Percentiles rank a stretch among this genome's conserved stretches.
Evolutionary conservation across 305 asterid species (phyloP).

Genomic region (Fraxinus velutina): DNA sequence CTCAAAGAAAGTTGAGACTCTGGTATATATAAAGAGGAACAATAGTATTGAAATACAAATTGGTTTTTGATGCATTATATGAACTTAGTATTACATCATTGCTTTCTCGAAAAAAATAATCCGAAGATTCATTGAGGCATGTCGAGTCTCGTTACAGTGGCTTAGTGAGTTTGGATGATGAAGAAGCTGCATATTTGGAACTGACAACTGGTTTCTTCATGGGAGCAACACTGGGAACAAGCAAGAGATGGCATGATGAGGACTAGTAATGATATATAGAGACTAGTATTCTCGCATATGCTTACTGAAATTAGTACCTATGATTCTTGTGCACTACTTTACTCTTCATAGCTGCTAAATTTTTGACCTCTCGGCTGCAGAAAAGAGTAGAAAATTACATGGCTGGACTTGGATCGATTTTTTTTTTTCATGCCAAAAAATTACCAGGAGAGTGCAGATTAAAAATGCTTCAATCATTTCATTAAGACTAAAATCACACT

Average conservation of each 20-base stretch:
- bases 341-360: slow-evolving; percentile 61
- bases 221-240: slow-evolving; percentile 36
- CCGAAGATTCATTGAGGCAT: neutral
- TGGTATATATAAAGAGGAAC: neutral
- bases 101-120: slow-evolving; percentile 17
- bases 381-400: slow-evolving; percentile 18
- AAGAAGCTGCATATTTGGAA: slow-evolving; percentile 37
- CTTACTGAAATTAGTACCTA: slow-evolving; percentile 38
- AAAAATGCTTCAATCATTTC: neutral
- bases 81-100: slow-evolving; percentile 11
- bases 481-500: slow-evolving; percentile 1
- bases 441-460: neutral
- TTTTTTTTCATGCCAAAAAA: neutral
- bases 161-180: slow-evolving; percentile 41
- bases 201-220: slow-evolving; percentile 34
- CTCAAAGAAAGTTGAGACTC: neutral
- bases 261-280: neutral
- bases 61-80: neutral
- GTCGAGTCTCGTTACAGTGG: slow-evolving; percentile 33
- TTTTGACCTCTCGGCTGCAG: slow-evolving; percentile 73
- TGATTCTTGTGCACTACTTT: slow-evolving; percentile 44
- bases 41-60: neutral
- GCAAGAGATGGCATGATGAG: slow-evolving; percentile 14
- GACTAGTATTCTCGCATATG: neutral
- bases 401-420: neutral